Evolutionary conservation across 164 flowering plant species (phyloP), one percentile per base, ranked within the genome.

Genomic region (Aristolochia californica): DNA sequence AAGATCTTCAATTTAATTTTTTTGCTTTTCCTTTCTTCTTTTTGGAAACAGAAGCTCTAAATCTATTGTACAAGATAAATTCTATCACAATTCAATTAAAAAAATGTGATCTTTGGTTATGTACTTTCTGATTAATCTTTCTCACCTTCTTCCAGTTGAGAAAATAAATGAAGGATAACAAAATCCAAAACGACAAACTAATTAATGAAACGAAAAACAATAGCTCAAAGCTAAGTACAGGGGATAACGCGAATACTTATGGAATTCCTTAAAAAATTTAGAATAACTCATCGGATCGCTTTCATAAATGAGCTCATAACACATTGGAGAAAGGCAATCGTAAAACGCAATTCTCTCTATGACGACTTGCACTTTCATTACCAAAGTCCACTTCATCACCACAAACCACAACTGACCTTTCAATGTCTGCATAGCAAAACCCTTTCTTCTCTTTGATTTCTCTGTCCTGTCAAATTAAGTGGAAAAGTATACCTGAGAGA

Each of bases 71-170:
- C 3, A n/a, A 28, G 34, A 28, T 28, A 2, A 3, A 28, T 28
- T 2, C 3, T 34, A 34, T 34, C 9, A 34, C 4, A 34, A 34
- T 12, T 12, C 10, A 1, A 34, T 34, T n/a, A n/a, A n/a, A n/a
- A n/a, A n/a, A n/a, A n/a, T n/a, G n/a, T n/a, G n/a, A n/a, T n/a
- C n/a, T n/a, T n/a, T n/a, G n/a, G n/a, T n/a, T n/a, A n/a, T n/a
- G n/a, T n/a, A n/a, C n/a, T n/a, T n/a, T n/a, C n/a, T n/a, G n/a
- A n/a, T n/a, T 67, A 76, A 71, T 91, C 98, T 59, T 78, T 91
- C 74, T 91, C 98, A 54, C 98, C 98, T 84, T 88, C 97, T 72
- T 91, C 97, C 59, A 91, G 77, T 95, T 87, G 71, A 43, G 53
- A 14, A 8, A 60, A 34, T 7, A 16, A 50, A 30, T 47, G 21